Base-by-base conservation (phyloP, 2,329 filamentous ascomycete genomes). In the Sporothrix schenckii region DNA sequence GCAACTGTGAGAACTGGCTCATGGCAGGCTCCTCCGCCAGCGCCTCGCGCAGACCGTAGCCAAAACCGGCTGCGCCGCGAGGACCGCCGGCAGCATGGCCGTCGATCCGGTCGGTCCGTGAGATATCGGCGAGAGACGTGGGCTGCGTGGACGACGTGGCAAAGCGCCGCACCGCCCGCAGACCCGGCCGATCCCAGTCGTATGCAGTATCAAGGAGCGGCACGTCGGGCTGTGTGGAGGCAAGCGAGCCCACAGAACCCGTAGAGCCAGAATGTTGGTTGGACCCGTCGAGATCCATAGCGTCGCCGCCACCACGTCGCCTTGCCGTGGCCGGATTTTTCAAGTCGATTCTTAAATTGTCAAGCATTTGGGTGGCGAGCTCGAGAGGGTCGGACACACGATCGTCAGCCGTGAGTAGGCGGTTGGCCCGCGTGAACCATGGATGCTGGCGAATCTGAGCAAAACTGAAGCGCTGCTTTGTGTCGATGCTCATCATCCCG, bases 301-400 rank as follows among this genome's bases (percentile, higher is more conserved):
- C 80, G 74, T 92, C 86, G 71, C 76, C 74, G 54, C 76, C 74
- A 71, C 81, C 2, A 83, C 19, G 47, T 34, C 44, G 24, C n/a
- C 44, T 16, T 21, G 44, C 44, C 19, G 63, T 84, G 14, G 85
- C 82, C 4, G 87, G 83, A 1, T 90, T 88, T 75, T 91, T 87
- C 68, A 98, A 94, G 79, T 97, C 92, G 78, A 99, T 97, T 73
- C 88, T 91, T 19, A 99, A 87, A 69, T 89, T 91, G 78, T 97
- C 92, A 69, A 99, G 89, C 92, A 99, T 97, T 77, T 92, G 89
- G 0, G 95, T 97, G n/a, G 95, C 95, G 61, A 99, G 85, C 69
- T 89, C 88, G 72, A 98, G 83, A 0, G 92, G 92, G 76, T 98
- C 92, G 13, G 87, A 87, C 47, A 94, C 86, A 73, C 85, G 88